Base-by-base conservation (phyloP, 208 protist genomes). In the Leishmania lainsoni region DNA sequence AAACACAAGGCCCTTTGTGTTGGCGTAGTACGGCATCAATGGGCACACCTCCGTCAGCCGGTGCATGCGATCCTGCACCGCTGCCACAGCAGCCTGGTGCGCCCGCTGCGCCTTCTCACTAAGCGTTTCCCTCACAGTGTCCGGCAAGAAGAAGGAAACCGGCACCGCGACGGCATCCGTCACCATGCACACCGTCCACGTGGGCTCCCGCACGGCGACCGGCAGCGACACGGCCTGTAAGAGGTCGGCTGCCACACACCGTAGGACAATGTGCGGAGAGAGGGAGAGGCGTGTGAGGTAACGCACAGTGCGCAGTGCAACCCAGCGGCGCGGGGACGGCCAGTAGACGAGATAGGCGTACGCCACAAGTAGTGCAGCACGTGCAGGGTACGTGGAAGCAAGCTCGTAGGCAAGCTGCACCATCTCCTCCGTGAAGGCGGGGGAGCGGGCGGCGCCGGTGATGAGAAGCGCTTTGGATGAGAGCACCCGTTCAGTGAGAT, bases 361-460 rank as follows among this genome's bases (percentile, higher is more conserved):
- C 32, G 71, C 63, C 56, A 87, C 26, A 17, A 85, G 74, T 70
- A 79, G 29, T 9, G 77, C 77, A 1, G 84, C 76, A 0, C 80
- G 84, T 16, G 65, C 63, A 1, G 84, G 84, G 58, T 81, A 76
- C 65, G 80, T 78, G 22, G 80, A 3, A 58, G 78, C 75, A 22
- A 87, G 59, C n/a, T 35, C 35, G 65, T 74, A 17, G 22, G 84
- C 80, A 20, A 82, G 77, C 72, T 76, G 76, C 56, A 84, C 65
- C 61, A 87, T 0, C 35, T 10, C 76, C 73, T 79, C 80, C 35
- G 78, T n/a, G 65, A 75, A 77, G 48, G 10, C 70, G 12, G 80
- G 56, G 0, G 84, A 69, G 22, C 79, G 66, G 52, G 68, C 65
- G 20, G 83, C 76, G 22, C 58, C 74, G 10, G 75, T 68, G 20